phyloP scores from a whole-genome alignment of 2,329 filamentous ascomycete species.

The Plenodomus tracheiphilus region DNA sequence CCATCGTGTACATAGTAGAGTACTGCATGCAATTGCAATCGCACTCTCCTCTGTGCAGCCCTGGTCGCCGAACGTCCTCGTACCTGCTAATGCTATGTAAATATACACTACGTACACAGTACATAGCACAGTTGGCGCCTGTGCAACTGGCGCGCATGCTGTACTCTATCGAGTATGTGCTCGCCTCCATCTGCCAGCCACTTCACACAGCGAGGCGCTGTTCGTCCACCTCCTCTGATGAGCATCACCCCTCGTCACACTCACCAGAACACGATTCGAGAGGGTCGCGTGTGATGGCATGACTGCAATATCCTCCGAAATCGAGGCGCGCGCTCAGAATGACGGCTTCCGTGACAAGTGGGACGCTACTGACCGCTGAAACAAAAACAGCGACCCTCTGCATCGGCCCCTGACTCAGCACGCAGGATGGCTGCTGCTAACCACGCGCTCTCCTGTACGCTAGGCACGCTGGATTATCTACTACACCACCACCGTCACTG shows the following conservation, averaged over 20 bases:
- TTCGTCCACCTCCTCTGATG: conserved; percentile 5
- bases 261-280: conserved; percentile 15
- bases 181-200: background rate
- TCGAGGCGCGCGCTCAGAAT: conserved; percentile 28
- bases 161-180: background rate
- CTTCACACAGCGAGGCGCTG: conserved; percentile 16
- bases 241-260: conserved; percentile 25
- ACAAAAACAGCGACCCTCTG: conserved; percentile 14
- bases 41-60: background rate
- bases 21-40: too few relatives aligned
- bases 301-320: conserved; percentile 10
- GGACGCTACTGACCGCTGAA: conserved; percentile 18
- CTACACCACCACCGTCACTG: background rate
- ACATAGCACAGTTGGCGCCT: background rate
- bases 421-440: conserved; percentile 4
- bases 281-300: conserved; percentile 14
- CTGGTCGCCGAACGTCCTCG: too few relatives aligned
- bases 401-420: conserved; percentile 16
- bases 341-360: conserved; percentile 16
- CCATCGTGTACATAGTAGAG: background rate
- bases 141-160: background rate
- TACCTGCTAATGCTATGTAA: too few relatives aligned
- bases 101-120: too few relatives aligned
- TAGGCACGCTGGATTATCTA: conserved; percentile 1
- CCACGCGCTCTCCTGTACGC: conserved; percentile 6